Percentiles rank a stretch among this genome's conserved stretches.
These are phyloP conservation scores for Populus davidiana DNA, from an alignment of 345 rosid genomes.

Conservation along the genomic window DNA sequence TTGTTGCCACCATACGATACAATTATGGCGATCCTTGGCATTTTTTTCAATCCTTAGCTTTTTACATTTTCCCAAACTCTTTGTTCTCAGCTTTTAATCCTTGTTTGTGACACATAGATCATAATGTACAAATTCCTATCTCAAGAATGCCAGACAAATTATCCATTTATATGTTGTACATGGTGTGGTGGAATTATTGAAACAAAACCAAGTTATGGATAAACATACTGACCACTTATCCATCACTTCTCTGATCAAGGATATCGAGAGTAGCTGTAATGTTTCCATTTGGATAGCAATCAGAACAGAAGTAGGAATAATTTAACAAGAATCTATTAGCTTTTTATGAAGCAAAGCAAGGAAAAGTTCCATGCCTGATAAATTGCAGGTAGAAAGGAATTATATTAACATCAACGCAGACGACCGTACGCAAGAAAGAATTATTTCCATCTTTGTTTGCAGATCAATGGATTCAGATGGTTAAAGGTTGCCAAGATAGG, in stretches of 20 bases:
- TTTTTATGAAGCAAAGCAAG: not conserved
- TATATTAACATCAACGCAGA: conserved; percentile 12
- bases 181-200: no score
- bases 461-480: not conserved
- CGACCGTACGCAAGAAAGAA: not conserved
- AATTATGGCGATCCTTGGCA: not conserved
- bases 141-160: not conserved
- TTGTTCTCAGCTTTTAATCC: not conserved
- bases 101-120: not conserved
- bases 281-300: conserved; percentile 44
- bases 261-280: conserved; percentile 51
- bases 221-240: conserved; percentile 46
- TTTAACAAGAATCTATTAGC: not conserved
- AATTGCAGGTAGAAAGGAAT: conserved; percentile 22
- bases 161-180: not conserved
- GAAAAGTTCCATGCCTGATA: conserved; percentile 35
- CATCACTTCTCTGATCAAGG: conserved; percentile 33
- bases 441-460: conserved; percentile 17
- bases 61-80: no score
- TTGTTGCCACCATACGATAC: not conserved
- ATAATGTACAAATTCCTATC: no score
- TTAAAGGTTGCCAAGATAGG: not conserved
- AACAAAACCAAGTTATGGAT: not conserved
- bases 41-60: not conserved
- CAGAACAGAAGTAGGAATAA: not conserved